Evolutionary conservation across 176 grass and related monocot species (phyloP).

Genomic region (Eremochloa ophiuroides): DNA sequence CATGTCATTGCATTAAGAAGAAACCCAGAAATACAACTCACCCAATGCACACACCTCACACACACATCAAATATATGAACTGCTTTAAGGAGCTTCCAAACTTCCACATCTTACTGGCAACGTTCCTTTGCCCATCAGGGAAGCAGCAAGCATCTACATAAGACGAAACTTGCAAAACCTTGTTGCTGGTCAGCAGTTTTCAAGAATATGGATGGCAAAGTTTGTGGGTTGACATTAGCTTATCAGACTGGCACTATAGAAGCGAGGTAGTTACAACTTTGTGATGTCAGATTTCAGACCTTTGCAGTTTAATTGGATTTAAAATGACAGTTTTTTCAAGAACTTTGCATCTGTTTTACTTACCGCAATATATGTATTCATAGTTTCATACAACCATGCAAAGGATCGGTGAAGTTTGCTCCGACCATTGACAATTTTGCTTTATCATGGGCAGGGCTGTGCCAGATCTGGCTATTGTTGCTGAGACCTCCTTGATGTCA

Average conservation of each 20-base stretch:
- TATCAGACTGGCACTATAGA: slow-evolving; percentile 85
- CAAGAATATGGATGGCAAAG: slow-evolving; percentile 55
- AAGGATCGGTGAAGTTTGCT: background rate
- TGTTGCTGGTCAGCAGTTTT: slow-evolving; percentile 81
- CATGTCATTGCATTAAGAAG: background rate
- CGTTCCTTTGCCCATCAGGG: slow-evolving; percentile 47
- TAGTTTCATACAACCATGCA: background rate
- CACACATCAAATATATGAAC: slow-evolving; percentile 5
- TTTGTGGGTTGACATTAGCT: slow-evolving; percentile 64
- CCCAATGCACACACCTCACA: background rate
- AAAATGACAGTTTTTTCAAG: background rate
- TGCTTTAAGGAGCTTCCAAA: slow-evolving; percentile 21
- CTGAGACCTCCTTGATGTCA: slow-evolving; percentile 78
- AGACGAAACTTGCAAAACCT: slow-evolving; percentile 56
- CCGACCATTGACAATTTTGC: slow-evolving; percentile 17
- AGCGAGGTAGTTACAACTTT: slow-evolving; percentile 50
- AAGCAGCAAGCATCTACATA: slow-evolving; percentile 48
- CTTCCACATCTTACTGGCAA: slow-evolving; percentile 12
- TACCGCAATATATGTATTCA: background rate
- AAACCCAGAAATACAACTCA: background rate
- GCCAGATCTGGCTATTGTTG: slow-evolving; percentile 53
- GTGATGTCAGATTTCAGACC: background rate
- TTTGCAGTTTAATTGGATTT: background rate
- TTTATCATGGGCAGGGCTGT: slow-evolving; percentile 56
- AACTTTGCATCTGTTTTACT: background rate